Percentiles rank a stretch among this genome's conserved stretches.
Evolutionary conservation across 129 eudicot species (phyloP).

Genomic region (Scalesia atractyloides): DNA sequence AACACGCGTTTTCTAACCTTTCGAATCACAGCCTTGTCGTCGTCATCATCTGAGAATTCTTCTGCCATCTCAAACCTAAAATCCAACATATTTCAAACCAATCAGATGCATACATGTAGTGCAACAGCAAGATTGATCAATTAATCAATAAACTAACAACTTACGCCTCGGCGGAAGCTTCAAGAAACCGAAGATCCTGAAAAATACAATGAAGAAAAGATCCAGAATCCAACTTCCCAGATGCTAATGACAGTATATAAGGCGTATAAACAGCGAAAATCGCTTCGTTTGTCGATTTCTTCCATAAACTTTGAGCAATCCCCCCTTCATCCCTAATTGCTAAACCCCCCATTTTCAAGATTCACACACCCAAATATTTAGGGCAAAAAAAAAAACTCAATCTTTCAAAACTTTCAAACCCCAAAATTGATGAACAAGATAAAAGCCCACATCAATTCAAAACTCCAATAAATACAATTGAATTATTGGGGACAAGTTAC

Average conservation of each 20-base stretch:
- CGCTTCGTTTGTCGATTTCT: constrained; percentile 48
- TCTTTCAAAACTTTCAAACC: background rate
- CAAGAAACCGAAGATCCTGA: constrained; percentile 59
- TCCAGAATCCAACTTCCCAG: constrained; percentile 52
- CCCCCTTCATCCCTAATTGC: constrained; percentile 42
- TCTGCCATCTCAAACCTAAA: constrained; percentile 60
- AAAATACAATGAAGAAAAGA: constrained; percentile 51
- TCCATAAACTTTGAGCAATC: constrained; percentile 51
- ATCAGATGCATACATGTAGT: constrained; percentile 13
- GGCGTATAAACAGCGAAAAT: constrained; percentile 54
- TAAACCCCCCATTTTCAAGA: constrained; percentile 40
- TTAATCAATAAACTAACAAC: constrained; percentile 14
- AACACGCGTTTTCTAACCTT: constrained; percentile 52
- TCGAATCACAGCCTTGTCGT: constrained; percentile 48
- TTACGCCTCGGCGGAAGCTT: constrained; percentile 59
- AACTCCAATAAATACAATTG: constrained; percentile 10
- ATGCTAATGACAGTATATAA: constrained; percentile 49
- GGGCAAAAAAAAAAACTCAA: background rate
- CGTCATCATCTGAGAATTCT: constrained; percentile 62
- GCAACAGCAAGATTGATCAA: background rate
- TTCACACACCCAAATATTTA: background rate
- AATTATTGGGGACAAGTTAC: background rate
- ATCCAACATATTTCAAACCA: constrained; percentile 5
- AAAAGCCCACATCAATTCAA: constrained; percentile 16
- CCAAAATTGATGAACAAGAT: constrained; percentile 9